These are phyloP conservation scores for Phytophthora citrophthora DNA, from an alignment of 352 stramenopile genomes.

Conservation along the genomic window DNA sequence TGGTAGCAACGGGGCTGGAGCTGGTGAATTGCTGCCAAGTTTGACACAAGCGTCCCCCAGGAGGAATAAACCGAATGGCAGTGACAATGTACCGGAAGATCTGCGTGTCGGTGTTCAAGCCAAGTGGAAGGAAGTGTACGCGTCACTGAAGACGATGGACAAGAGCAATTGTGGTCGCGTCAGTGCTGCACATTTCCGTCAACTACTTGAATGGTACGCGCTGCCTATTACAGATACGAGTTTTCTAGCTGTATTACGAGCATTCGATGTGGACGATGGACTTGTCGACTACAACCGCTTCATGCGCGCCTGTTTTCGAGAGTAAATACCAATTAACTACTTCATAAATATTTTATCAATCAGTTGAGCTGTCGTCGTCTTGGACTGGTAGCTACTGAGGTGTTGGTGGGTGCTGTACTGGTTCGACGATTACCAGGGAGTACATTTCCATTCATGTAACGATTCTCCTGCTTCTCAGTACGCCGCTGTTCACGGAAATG, in stretches of 20 bases:
- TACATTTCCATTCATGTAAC: conserved; percentile 30
- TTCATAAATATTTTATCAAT: conserved; percentile 32
- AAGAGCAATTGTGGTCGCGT: conserved; percentile 58
- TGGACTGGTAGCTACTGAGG: conserved; percentile 3
- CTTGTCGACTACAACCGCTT: conserved; percentile 80
- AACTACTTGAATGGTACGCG: conserved; percentile 79
- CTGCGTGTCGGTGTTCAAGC: conserved; percentile 59
- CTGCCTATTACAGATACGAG: conserved; percentile 55
- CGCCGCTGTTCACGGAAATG: conserved; percentile 58
- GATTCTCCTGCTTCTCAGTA: conserved; percentile 46
- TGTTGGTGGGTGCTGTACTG: conserved; percentile 5
- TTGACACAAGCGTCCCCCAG: conserved; percentile 26
- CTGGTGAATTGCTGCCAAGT: conserved; percentile 34
- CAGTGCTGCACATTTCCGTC: conserved; percentile 67
- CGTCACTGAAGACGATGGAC: conserved; percentile 70
- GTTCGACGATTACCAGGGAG: conserved; percentile 6
- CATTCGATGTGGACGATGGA: conserved; percentile 68
- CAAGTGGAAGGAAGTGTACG: conserved; percentile 81
- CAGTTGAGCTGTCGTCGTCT: conserved; percentile 17
- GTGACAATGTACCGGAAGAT: conserved; percentile 42
- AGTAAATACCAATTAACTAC: conserved; percentile 10
- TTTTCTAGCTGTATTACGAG: conserved; percentile 64
- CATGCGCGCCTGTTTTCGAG: conserved; percentile 64
- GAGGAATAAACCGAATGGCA: conserved; percentile 8
- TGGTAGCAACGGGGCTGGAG: conserved; percentile 1